A percentile compares a stretch with the other conserved stretches of the same genome.
Evolutionary conservation across 1,284 basidiomycete genomes (phyloP).

Genomic region (Inonotus obliquus): DNA sequence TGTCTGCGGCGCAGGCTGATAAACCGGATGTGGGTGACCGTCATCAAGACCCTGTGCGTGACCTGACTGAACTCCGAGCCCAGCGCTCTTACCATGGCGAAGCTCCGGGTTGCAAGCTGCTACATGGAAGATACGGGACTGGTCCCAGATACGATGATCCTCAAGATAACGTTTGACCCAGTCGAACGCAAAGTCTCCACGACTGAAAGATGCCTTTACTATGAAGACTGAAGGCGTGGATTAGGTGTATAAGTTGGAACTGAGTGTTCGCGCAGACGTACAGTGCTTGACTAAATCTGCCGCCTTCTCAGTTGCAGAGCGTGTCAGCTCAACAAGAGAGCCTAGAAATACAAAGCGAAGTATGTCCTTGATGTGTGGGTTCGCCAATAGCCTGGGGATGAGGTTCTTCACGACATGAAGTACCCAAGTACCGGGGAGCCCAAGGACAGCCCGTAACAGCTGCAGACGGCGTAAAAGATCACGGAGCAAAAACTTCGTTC

Average conservation of each 20-base stretch:
- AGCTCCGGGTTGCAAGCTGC: slow-evolving; percentile 9
- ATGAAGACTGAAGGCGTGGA: slow-evolving; percentile 8
- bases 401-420: slow-evolving; percentile 1
- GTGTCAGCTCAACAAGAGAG: slow-evolving; percentile 9
- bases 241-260: not conserved
- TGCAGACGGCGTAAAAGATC: not conserved
- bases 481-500: not conserved
- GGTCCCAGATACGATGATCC: slow-evolving; percentile 11
- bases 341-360: slow-evolving; percentile 15
- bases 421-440: not conserved
- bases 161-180: slow-evolving; percentile 17
- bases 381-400: not conserved
- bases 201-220: slow-evolving; percentile 12
- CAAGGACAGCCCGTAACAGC: not conserved
- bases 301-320: slow-evolving; percentile 5
- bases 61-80: not conserved
- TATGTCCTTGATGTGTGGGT: slow-evolving; percentile 13
- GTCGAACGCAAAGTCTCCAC: slow-evolving; percentile 15
- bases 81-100: not conserved
- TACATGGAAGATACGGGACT: slow-evolving; percentile 15
- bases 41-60: not conserved
- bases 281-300: slow-evolving; percentile 14
- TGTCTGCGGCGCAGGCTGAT: slow-evolving; percentile 16
- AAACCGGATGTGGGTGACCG: slow-evolving; percentile 11
- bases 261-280: not conserved